These are phyloP conservation scores for Xylaria polymorpha DNA, from an alignment of 2,329 filamentous ascomycete species.

Conservation along the genomic window DNA sequence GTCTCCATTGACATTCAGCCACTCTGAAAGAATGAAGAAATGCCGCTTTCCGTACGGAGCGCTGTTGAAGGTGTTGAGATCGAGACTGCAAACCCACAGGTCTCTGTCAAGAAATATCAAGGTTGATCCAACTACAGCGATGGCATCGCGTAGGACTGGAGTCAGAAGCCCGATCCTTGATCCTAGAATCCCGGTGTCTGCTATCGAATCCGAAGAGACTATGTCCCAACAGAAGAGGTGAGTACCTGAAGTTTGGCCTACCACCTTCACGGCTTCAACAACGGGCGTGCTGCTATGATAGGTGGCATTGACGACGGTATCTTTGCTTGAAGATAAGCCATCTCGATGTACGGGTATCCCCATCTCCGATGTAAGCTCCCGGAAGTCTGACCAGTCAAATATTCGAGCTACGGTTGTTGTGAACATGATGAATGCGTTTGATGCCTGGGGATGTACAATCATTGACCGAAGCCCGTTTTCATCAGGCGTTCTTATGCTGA, in stretches of 20 bases:
- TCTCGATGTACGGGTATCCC: constrained; percentile 24
- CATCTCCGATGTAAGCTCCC: constrained; percentile 25
- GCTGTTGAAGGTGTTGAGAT: constrained; percentile 33
- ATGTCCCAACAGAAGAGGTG: constrained; percentile 32
- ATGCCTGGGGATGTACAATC: constrained; percentile 27
- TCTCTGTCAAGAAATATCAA: constrained; percentile 36
- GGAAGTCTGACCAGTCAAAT: constrained; percentile 32
- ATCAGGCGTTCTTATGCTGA: constrained; percentile 22
- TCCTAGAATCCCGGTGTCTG: constrained; percentile 21
- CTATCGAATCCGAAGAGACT: constrained; percentile 20
- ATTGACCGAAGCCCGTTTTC: constrained; percentile 28
- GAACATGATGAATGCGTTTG: constrained; percentile 32
- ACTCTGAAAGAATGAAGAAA: constrained; percentile 39
- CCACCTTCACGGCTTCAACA: constrained; percentile 27
- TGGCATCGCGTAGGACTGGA: constrained; percentile 26
- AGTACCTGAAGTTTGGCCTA: constrained; percentile 24
- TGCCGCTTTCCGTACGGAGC: constrained; percentile 37
- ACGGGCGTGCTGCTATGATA: constrained; percentile 24
- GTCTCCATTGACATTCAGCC: constrained; percentile 37
- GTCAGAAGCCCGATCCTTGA: constrained; percentile 29
- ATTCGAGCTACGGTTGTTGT: constrained; percentile 19
- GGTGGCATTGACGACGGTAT: constrained; percentile 18
- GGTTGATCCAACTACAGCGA: constrained; percentile 35
- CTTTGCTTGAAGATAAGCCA: constrained; percentile 15
- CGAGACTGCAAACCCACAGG: constrained; percentile 38